Base-by-base conservation (phyloP, 192 early-diverging fungal species). In the Mortierella alpina region DNA sequence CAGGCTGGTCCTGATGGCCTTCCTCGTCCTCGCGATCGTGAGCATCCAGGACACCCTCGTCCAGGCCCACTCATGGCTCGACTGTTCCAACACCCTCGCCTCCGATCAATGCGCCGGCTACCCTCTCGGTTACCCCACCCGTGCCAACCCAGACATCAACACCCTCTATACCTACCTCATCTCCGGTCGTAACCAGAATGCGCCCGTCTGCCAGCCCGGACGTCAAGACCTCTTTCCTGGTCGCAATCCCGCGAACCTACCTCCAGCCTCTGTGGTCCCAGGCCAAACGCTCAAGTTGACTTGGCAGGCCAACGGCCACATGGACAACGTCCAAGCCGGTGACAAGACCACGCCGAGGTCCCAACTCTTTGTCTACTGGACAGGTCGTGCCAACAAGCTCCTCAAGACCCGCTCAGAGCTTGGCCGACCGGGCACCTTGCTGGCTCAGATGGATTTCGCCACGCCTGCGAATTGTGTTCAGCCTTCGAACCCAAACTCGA, bases 11-110 rank as follows among this genome's bases (percentile, higher is more conserved):
- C 31, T 31, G 31, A 31, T 31, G 31, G 31, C 31, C 64, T 57
- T 59, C 7, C 11, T 53, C 59, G 12, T 56, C 17, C n/a, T 68
- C 41, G 63, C 9, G 15, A 8, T 60, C 2, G 22, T 49, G 2
- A 17, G 58, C 48, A 10, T 60, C 22, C 23, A 57, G 12, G 48
- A 49, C 3, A 42, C 61, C 63, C 9, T 79, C 68, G 83, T 86
- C 77, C 73, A 83, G 69, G 88, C 84, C 59, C 89, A 90, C 82
- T 86, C 85, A 46, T 90, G 89, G 89, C 70, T 89, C 15, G 89
- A 90, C 69, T 90, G 88, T 40, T 70, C 83, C 59, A 87, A 88
- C 50, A 88, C 78, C 56, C 87, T 87, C 56, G 39, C 59, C 20
- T 83, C 75, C 41, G 59, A 81, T 11, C 18, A 53, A 4, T 89